phyloP scores from a whole-genome alignment of 2,329 filamentous ascomycete genomes.

The Nemania sp. region DNA sequence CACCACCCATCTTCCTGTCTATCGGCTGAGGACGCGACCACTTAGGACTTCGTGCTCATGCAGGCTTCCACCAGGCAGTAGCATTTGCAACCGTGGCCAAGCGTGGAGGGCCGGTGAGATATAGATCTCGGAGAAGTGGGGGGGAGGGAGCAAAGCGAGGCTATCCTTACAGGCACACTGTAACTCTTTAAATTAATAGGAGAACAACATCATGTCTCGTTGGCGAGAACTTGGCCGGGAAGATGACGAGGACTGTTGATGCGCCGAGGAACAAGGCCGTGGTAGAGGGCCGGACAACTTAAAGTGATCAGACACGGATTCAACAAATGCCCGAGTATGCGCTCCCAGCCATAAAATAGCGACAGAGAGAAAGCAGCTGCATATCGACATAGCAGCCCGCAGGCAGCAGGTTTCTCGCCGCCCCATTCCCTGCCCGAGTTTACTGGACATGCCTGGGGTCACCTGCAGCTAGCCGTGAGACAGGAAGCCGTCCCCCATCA shows the following conservation, averaged over 20 bases:
- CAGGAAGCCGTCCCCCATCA: slow-evolving; percentile 25
- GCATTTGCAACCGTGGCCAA: slow-evolving; percentile 2
- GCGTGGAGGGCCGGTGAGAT: slow-evolving; percentile 5
- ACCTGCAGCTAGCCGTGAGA: slow-evolving; percentile 36
- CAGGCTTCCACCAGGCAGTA: slow-evolving; percentile 22
- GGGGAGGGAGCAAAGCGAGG: slow-evolving; percentile 15
- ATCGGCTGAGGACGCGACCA: slow-evolving; percentile 26
- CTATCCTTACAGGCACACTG: slow-evolving; percentile 2
- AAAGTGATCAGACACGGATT: background rate
- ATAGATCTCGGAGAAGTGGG: slow-evolving; percentile 8
- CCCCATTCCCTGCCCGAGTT: slow-evolving; percentile 23
- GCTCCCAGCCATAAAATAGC: background rate
- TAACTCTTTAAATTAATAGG: background rate
- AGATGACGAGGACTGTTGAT: background rate
- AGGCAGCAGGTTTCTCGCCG: slow-evolving; percentile 20
- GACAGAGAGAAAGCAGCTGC: slow-evolving; percentile 10
- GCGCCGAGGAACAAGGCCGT: background rate
- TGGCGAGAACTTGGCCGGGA: background rate
- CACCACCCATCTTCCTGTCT: slow-evolving; percentile 9
- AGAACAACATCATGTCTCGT: background rate
- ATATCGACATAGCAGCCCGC: slow-evolving; percentile 16
- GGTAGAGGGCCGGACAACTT: background rate
- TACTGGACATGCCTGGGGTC: slow-evolving; percentile 27
- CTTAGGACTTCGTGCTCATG: slow-evolving; percentile 24
- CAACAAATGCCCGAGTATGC: background rate